phyloP scores from a whole-genome alignment of 768 basidiomycete genomes.

The Rhodotorula kratochvilovae region DNA sequence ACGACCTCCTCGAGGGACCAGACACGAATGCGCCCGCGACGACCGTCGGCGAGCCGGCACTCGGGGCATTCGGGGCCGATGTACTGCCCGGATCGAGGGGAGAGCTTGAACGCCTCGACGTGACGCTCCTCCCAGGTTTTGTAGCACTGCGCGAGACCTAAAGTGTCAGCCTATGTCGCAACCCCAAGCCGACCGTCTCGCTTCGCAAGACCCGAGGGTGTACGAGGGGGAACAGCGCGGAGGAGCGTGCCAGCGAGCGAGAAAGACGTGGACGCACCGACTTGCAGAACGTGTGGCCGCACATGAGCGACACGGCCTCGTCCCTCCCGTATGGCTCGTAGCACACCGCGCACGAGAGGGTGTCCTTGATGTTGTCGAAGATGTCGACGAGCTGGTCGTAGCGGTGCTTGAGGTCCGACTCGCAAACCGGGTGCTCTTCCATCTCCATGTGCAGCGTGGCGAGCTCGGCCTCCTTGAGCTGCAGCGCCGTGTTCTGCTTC shows the following conservation, averaged over 20 bases:
- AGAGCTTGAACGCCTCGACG: conserved; percentile 17
- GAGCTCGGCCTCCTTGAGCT: conserved; percentile 22
- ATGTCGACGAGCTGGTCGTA: conserved; percentile 5
- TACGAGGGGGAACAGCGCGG: too few species aligned
- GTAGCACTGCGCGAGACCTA: conserved; percentile 22
- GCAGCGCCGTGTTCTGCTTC: conserved; percentile 3
- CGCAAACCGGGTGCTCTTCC: conserved; percentile 9
- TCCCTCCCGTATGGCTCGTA: conserved; percentile 15
- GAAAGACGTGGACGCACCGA: background rate
- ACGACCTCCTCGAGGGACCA: conserved; percentile 16
- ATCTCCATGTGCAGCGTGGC: conserved; percentile 3
- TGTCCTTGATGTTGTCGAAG: conserved; percentile 15
- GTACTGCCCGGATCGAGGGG: conserved; percentile 7
- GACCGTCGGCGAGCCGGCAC: conserved; percentile 14
- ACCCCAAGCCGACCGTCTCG: too few species aligned
- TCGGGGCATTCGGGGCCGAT: conserved; percentile 26
- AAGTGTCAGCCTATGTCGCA: too few species aligned
- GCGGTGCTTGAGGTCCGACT: conserved; percentile 5
- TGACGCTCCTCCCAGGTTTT: conserved; percentile 11
- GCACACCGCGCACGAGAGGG: conserved; percentile 24
- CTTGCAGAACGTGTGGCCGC: conserved; percentile 31
- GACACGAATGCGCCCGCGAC: conserved; percentile 20
- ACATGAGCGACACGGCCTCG: conserved; percentile 4
- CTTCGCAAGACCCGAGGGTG: too few species aligned
- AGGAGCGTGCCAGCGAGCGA: too few species aligned